Base-by-base conservation (phyloP, 371 early-diverging fungal genomes). In the Basidiobolus meristosporus region DNA sequence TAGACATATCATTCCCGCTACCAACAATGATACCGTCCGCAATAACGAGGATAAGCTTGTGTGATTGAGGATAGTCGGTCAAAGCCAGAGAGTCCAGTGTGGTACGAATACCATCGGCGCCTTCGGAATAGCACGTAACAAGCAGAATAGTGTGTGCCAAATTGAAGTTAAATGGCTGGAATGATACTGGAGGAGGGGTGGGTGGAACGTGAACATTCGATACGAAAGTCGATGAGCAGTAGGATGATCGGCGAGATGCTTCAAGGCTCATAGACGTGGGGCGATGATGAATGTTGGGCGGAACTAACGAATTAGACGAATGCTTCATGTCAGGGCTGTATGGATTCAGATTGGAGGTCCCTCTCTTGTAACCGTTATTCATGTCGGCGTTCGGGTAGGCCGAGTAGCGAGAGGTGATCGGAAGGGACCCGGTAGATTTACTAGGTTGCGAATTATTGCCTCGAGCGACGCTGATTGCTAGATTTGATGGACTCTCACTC, bases 51-150 rank as follows among this genome's bases (percentile, higher is more conserved):
- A 98, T 70, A 26, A 96, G 59, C 65, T 93, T 92, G 51, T 88
- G 78, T 15, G 76, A 70, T 43, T 85, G 81, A 28, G 82, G 84
- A 54, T 90, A 93, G 46, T 90, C 85, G 4, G 93, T 93, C 3
- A 62, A 68, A 22, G 86, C 82, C 39, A 99, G 70, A 36, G 95
- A 93, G 53, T 98, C 92, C 23, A 99, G 61, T 11, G 99, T 99
- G 7, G 77, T 77, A 29, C 84, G 73, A 22, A 98, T 65, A 1
- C 90, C 87, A 38, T 80, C 80, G 48, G 70, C 73, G 32, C 90
- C 82, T 60, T 93, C 97, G 12, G 87, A 85, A 53, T 96, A 96
- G 48, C 85, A 83, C 0, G 92, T 89, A 1, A 84, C 78, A 19
- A 84, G 51, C 26, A 75, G 66, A 38, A 84, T 63, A 11, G 81